Evolutionary conservation across 1,284 basidiomycete species (phyloP), one percentile per base, ranked within the genome.

Genomic region (Puccinia polysora): DNA sequence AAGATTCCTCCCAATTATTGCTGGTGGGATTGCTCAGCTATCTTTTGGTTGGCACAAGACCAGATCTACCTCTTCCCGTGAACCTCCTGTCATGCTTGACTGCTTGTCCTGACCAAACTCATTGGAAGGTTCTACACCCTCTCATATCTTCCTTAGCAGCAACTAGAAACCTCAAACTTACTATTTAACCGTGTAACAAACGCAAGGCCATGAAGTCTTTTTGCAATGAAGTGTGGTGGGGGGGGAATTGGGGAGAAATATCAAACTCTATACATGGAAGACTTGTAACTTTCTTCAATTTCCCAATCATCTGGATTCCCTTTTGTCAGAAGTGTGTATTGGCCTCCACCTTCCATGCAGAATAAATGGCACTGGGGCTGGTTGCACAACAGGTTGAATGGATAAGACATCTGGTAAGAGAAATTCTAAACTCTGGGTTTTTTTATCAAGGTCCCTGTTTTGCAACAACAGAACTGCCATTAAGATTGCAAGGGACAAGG

Each of bases 291-390:
- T 43, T 59, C 18, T 25, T 38, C 20, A 14, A 34, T 36, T 59
- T 15, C n/a, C 56, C 38, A 20, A 32, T 59, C 4, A 7, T 59
- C 2, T 59, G 56, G 56, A 28, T 36, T 2, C 38, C 56, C 5
- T 3, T 7, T 7, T n/a, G 34, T 5, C 4, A 38, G n/a, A 10
- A 3, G 2, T 5, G 7, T 10, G 56, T 59, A 4, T 25, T 32
- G 4, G 32, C 56, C 2, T 59, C 56, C 10, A 59, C 28, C 4
- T 59, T 25, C 34, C 56, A 59, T 36, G 56, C 56, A 3, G 56
- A 59, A 59, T 59, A 59, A 25, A 59, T 59, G 56, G 56, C 56
- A 59, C 20, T 63, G 28, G 60, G 60, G 2, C 28, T 28, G 14
- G 60, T 40, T 5, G 47, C 40, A 47, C 5, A 25, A 10, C 25